Evolutionary conservation across 305 asterid genomes (phyloP).

Genomic region (Solanum hybrid): DNA sequence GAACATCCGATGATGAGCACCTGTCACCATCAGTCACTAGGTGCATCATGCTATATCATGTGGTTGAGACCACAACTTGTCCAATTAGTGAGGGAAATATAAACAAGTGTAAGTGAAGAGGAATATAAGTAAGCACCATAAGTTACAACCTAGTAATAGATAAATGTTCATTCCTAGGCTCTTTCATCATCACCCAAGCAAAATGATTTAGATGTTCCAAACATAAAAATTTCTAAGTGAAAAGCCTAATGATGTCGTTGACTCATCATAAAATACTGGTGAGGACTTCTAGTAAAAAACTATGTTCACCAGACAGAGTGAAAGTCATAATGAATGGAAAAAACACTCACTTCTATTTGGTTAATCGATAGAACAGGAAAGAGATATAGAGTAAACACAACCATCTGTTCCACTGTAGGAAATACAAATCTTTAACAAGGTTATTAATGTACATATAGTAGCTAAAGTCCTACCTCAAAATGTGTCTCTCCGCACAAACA

Average conservation of each 20-base stretch:
- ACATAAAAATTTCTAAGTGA: background rate
- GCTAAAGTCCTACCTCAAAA: slow-evolving; percentile 57
- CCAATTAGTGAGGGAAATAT: background rate
- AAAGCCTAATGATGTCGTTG: background rate
- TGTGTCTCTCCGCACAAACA: slow-evolving; percentile 79
- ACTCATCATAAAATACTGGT: background rate
- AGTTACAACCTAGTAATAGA: background rate
- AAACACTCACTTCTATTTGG: background rate
- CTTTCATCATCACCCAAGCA: background rate
- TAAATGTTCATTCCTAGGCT: background rate
- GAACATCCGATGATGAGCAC: background rate
- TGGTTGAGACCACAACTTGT: background rate
- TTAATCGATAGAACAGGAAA: background rate
- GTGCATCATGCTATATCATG: background rate
- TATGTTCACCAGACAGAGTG: background rate
- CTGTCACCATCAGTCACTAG: background rate
- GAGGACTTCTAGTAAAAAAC: background rate
- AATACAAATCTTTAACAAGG: background rate
- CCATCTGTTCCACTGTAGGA: background rate
- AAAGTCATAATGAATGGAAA: background rate
- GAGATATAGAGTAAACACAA: background rate
- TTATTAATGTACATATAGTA: background rate
- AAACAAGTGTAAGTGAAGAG: background rate
- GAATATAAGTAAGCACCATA: background rate
- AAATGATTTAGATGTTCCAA: background rate